A percentile compares a stretch with the other conserved stretches of the same genome.
phyloP scores from a whole-genome alignment of 345 rosid species.

The Limnanthes douglasii region DNA sequence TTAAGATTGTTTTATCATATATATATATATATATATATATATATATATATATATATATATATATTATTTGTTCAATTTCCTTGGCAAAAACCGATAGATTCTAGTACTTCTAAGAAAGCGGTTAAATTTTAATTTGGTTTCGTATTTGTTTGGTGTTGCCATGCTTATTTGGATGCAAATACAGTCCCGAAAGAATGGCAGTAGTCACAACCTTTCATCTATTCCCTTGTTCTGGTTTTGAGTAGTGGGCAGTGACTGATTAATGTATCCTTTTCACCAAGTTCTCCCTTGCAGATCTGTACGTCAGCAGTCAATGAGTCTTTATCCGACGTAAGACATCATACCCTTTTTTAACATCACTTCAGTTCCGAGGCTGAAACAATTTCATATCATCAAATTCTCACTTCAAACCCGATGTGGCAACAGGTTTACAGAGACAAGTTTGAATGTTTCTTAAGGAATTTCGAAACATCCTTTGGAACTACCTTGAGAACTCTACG shows the following conservation, averaged over 20 bases:
- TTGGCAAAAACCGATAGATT: too few species aligned
- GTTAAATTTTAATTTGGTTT: too few species aligned
- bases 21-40: too few species aligned
- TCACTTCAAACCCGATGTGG: slow-evolving; percentile 1
- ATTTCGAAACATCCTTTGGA: slow-evolving; percentile 74
- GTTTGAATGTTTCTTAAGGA: slow-evolving; percentile 39
- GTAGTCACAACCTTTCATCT: not conserved
- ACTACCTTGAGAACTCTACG: slow-evolving; percentile 77
- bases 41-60: too few species aligned
- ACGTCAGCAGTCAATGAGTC: slow-evolving; percentile 77
- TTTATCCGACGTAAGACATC: slow-evolving; percentile 68
- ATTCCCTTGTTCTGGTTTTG: not conserved
- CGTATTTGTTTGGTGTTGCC: too few species aligned
- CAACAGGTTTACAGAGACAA: slow-evolving; percentile 70
- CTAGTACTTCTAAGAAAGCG: too few species aligned
- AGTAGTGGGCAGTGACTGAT: not conserved
- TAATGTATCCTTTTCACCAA: not conserved
- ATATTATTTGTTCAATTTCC: too few species aligned
- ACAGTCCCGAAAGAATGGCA: not conserved
- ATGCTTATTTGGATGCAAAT: too few species aligned
- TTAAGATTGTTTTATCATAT: too few species aligned
- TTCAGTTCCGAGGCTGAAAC: not conserved
- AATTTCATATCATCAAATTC: not conserved
- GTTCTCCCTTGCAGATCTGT: slow-evolving; percentile 51
- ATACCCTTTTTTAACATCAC: too few species aligned